Evolutionary conservation across 2,329 filamentous ascomycete genomes (phyloP).

Genomic region (Pseudogymnoascus sp.): DNA sequence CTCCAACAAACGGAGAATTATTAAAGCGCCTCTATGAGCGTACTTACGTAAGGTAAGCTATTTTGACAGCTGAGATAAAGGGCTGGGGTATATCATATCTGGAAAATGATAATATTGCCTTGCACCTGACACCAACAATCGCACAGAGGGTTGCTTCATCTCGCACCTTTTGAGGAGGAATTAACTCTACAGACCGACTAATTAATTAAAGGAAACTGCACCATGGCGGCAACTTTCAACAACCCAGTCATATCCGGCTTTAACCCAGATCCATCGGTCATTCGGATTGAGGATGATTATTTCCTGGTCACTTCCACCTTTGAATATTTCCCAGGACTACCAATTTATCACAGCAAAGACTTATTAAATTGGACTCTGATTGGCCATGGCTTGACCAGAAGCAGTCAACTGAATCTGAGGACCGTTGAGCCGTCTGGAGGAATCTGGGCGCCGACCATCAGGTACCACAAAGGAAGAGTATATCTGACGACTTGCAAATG

Average conservation of each 20-base stretch:
- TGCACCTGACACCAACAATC: neutral
- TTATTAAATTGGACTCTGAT: constrained; percentile 47
- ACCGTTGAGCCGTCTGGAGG: constrained; percentile 45
- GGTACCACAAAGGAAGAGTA: constrained; percentile 37
- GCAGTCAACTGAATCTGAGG: constrained; percentile 44
- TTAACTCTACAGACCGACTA: neutral
- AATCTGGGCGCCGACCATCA: constrained; percentile 41
- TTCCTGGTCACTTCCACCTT: constrained; percentile 56
- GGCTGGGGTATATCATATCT: neutral
- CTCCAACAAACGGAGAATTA: constrained; percentile 7
- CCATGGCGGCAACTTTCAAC: neutral
- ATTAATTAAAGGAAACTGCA: no score
- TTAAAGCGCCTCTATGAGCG: constrained; percentile 2
- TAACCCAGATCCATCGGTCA: constrained; percentile 50
- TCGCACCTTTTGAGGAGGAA: neutral
- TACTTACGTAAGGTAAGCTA: neutral
- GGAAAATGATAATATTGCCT: neutral
- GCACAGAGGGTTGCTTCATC: neutral
- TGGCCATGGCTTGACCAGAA: constrained; percentile 43
- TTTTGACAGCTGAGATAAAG: neutral
- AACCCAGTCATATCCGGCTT: constrained; percentile 36
- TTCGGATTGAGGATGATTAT: constrained; percentile 42
- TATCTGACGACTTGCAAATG: constrained; percentile 42
- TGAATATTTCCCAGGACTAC: constrained; percentile 54
- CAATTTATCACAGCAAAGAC: constrained; percentile 50